Evolutionary conservation across 805 yeast species (phyloP), one percentile per base, ranked within the genome.

Genomic region (Hanseniaspora vineae): DNA sequence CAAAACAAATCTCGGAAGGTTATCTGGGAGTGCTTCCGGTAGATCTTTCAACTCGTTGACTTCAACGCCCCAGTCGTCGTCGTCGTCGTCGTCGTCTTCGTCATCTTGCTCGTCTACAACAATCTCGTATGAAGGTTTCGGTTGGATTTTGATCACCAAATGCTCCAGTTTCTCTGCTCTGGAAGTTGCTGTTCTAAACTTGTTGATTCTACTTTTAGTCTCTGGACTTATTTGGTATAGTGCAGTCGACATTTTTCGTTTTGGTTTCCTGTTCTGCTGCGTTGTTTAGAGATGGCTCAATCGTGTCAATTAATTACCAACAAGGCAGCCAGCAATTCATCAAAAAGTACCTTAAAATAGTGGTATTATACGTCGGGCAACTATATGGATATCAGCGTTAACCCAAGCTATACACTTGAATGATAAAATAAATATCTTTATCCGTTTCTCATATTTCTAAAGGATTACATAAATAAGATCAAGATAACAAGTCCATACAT

Each of bases 1-100:
- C 6, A 87, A 70, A 6, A 88, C 67, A 58, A 72, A 88, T 50
- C 96, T 67, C 13, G 96, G 95, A 12, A 80, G 65, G 57, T 80
- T 86, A 52, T 84, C 94, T 0, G 96, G 96, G 43, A 88, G 64
- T 49, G 78, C 43, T 40, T 80, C 87, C 42, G 75, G 84, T 9
- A 84, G 39, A 5, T 54, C 56, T 15, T 49, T 51, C 33, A 79
- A 61, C 14, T 71, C 69, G n/a, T 72, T 73, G 8, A 67, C 66
- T 29, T 67, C 68, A 31, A 70, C 71, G 15, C 66, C 60, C 50
- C 64, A 66, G 39, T 81, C 70, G 46, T 75, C 79, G 53, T 77
- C 77, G 1, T 39, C 39, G 19, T 76, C 56, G 13, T 61, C 62
- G 54, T 73, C 72, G 54, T 80, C 87, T 44, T 83, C 82, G 44